phyloP scores from a whole-genome alignment of 345 rosid species.

The Gossypium sturtianum region DNA sequence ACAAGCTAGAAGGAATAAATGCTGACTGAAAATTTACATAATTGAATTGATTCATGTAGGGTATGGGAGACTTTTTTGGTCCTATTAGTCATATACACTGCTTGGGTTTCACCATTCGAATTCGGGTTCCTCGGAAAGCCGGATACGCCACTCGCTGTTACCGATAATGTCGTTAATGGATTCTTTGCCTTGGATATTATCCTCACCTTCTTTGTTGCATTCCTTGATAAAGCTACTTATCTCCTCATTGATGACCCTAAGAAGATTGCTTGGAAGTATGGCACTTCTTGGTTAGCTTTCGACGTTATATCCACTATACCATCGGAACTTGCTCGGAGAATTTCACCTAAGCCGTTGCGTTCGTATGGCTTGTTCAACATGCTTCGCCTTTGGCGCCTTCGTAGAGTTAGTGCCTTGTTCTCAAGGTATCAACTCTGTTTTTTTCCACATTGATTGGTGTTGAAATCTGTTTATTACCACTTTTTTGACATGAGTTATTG shows the following conservation, averaged over 20 bases:
- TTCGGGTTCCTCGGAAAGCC: slow-evolving; percentile 72
- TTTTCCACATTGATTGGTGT: background rate
- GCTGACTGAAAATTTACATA: background rate
- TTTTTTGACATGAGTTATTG: background rate
- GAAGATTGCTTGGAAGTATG: slow-evolving; percentile 73
- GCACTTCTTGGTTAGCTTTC: slow-evolving; percentile 67
- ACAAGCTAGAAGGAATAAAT: background rate
- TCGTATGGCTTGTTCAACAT: slow-evolving; percentile 74
- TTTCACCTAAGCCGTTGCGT: slow-evolving; percentile 42
- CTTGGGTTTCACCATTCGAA: slow-evolving; percentile 97
- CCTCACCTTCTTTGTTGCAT: slow-evolving; percentile 81
- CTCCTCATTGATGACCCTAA: slow-evolving; percentile 62
- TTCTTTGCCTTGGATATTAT: slow-evolving; percentile 83
- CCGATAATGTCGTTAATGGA: slow-evolving; percentile 76
- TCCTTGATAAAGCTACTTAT: slow-evolving; percentile 62
- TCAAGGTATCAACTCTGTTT: slow-evolving; percentile 49
- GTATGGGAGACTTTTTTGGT: slow-evolving; percentile 72
- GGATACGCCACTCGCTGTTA: slow-evolving; percentile 42
- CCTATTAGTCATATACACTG: slow-evolving; percentile 69
- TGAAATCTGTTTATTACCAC: background rate
- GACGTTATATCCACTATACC: slow-evolving; percentile 78
- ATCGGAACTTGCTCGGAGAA: slow-evolving; percentile 58
- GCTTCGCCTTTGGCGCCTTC: slow-evolving; percentile 99
- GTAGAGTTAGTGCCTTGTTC: slow-evolving; percentile 89
- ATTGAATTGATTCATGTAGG: slow-evolving; percentile 35